Percentiles rank a stretch among this genome's conserved stretches.
Conservation (phyloP, 108 stramenopile species). For the Poteriospumella lacustris region DNA sequence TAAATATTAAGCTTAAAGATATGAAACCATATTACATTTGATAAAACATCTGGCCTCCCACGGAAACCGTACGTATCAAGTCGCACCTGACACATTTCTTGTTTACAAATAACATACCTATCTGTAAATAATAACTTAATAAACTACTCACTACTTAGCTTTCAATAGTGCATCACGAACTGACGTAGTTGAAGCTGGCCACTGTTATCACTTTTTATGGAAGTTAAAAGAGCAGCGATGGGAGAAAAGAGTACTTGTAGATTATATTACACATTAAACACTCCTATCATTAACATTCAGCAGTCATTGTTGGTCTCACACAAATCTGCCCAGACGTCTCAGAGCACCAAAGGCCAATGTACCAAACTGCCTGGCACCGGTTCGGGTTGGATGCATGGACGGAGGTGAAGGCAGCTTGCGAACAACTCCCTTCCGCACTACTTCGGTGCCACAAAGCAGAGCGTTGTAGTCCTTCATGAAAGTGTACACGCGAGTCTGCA, state of each 20-base stretch:
- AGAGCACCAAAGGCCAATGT: slow-evolving; percentile 6
- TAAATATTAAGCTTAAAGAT: slow-evolving; percentile 9
- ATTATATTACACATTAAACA: slow-evolving; percentile 9
- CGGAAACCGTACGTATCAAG: slow-evolving; percentile 6
- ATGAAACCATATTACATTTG: slow-evolving; percentile 9
- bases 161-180: slow-evolving; percentile 7
- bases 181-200: slow-evolving; percentile 6
- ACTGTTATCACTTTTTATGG: slow-evolving; percentile 2
- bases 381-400: slow-evolving; percentile 2
- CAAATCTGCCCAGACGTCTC: slow-evolving; percentile 6
- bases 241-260: slow-evolving; percentile 7
- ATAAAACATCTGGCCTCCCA: slow-evolving; percentile 7
- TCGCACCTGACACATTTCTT: slow-evolving; percentile 7
- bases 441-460: slow-evolving; percentile 2
- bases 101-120: slow-evolving; percentile 9
- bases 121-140: slow-evolving; percentile 9
- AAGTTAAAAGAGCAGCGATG: slow-evolving; percentile 7
- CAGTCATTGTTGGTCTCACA: slow-evolving; percentile 2
- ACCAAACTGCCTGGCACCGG: slow-evolving; percentile 5
- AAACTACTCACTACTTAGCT: slow-evolving; percentile 8
- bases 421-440: slow-evolving; percentile 6
- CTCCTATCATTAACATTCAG: slow-evolving; percentile 8
- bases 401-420: slow-evolving; percentile 5
- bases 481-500: slow-evolving; percentile 6
- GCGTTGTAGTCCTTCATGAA: not conserved